Conservation (phyloP, 2,329 filamentous ascomycete species). For the Botrytis fabae region DNA sequence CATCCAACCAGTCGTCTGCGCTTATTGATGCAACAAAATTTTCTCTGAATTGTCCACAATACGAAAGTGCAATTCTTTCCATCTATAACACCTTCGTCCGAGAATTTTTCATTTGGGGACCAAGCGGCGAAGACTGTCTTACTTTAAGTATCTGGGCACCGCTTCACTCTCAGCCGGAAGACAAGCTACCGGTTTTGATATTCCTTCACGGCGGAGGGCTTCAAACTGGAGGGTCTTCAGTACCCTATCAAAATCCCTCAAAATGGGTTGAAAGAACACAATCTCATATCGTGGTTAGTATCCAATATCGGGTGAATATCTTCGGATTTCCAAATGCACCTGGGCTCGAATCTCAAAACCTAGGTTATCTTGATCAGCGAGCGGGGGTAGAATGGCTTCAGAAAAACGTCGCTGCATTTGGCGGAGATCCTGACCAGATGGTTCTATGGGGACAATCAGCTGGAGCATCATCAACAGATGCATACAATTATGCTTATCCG, state of each 20-base stretch:
- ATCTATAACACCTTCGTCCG: background rate
- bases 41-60: background rate
- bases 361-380: background rate
- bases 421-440: background rate
- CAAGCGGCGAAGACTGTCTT: conserved; percentile 35
- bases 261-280: conserved; percentile 27
- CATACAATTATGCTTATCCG: background rate
- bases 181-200: conserved; percentile 47
- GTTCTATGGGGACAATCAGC: background rate
- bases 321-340: conserved; percentile 27
- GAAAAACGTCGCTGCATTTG: background rate
- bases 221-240: conserved; percentile 23
- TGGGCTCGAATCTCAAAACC: background rate
- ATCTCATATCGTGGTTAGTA: conserved; percentile 36
- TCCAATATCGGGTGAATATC: conserved; percentile 42
- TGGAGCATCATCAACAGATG: background rate
- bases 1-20: background rate
- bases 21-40: background rate
- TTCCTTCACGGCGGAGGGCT: conserved; percentile 31
- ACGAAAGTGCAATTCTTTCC: background rate
- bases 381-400: background rate
- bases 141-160: conserved; percentile 36
- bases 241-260: conserved; percentile 21
- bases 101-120: conserved; percentile 24
- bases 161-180: conserved; percentile 31